Base-by-base conservation (phyloP, 2,329 filamentous ascomycete species). In the Elsinoe batatas region DNA sequence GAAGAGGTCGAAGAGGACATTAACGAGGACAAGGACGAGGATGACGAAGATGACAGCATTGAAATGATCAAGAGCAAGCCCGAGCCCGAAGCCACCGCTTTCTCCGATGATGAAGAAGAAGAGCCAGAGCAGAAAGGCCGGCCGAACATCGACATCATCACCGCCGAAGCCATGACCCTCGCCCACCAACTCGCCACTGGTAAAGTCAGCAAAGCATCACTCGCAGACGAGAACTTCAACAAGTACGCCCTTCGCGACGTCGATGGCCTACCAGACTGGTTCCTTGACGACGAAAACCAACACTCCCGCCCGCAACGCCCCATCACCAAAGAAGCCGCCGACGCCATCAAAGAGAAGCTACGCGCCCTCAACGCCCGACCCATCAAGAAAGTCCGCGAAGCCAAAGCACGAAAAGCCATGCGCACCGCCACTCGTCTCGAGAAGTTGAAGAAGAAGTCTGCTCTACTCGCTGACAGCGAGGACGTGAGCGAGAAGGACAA, bases 301-400 rank as follows among this genome's bases (percentile, higher is more conserved):
- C 91, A 98, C 72, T 88, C 91, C 71, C 89, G 85, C 68, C 80
- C 80, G 1, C 84, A 93, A 61, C 86, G 88, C 57, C 94, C 93
- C n/a, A 91, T 95, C 64, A 90, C 85, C 51, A 93, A 93, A 64
- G 89, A 89, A 33, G 94, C 87, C 0, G 91, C 91, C 0, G 79
- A 82, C 12, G 93, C 93, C 1, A 96, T 98, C 75, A 91, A 93
- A 71, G 91, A 96, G 67, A 98, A 98, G 74, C 69, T 87, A 67
- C 86, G 91, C 32, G 91, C 93, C 0, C 81, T 95, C 64, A 97
- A 98, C 69, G 93, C 91, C 6, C 83, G 93, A 32, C 93, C 93
- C 0, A 97, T 97, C 81, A 98, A 98, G 80, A 98, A 98, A 77
- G 93, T 98, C 32, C 86, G 88, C 63, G 93, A 98, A 73, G 93